Percentiles rank a stretch among this genome's conserved stretches.
These are phyloP conservation scores for Boletus subparvulus DNA, from an alignment of 768 basidiomycete genomes.

Conservation along the genomic window DNA sequence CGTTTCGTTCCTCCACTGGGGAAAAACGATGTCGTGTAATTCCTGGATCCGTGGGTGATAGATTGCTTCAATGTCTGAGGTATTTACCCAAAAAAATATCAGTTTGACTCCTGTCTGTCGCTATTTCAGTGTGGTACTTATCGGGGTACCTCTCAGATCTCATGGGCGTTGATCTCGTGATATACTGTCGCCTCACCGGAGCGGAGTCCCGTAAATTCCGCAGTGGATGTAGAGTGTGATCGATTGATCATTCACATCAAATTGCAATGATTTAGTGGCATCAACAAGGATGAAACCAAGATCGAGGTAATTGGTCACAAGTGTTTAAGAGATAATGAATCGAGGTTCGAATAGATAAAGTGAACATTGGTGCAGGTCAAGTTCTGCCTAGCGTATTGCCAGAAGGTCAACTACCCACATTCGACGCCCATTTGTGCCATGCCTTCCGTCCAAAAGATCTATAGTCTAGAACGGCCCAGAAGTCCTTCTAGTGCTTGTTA, in stretches of 20 bases:
- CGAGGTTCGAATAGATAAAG: slow-evolving; percentile 7
- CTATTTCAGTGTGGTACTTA: slow-evolving; percentile 5
- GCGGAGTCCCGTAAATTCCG: slow-evolving; percentile 1
- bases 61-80: slow-evolving; percentile 1
- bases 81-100: background rate
- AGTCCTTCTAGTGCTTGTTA: slow-evolving; percentile 12
- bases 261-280: background rate
- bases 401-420: background rate
- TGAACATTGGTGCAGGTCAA: background rate
- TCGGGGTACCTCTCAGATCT: background rate
- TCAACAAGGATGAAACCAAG: slow-evolving; percentile 2
- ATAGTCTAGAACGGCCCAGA: slow-evolving; percentile 44
- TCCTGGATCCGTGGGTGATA: slow-evolving; percentile 8
- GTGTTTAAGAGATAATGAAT: background rate
- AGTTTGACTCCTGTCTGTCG: slow-evolving; percentile 7
- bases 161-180: background rate
- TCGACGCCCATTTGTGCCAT: slow-evolving; percentile 19
- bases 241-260: background rate
- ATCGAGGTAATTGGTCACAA: background rate
- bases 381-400: background rate
- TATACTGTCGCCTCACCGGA: background rate
- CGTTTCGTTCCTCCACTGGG: background rate
- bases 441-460: slow-evolving; percentile 56
- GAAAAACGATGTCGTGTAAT: background rate
- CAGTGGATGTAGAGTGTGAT: background rate